Conservation (phyloP, 768 basidiomycete species). For the Sporobolomyces roseus region DNA sequence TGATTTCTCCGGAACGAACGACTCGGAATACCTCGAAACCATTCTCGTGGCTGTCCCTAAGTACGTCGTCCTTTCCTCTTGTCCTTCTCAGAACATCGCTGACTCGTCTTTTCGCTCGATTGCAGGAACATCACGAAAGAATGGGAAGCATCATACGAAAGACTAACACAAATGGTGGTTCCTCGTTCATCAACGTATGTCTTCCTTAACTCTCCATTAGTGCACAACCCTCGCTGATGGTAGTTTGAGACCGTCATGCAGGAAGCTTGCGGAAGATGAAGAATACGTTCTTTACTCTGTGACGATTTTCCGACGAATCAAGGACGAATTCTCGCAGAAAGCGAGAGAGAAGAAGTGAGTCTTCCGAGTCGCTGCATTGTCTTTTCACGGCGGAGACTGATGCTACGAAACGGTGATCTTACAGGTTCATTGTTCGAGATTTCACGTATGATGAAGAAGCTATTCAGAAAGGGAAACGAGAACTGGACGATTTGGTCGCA, state of each 20-base stretch:
- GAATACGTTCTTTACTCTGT: slow-evolving; percentile 82
- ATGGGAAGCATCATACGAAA: slow-evolving; percentile 85
- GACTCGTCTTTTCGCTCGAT: neutral
- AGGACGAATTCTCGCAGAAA: slow-evolving; percentile 88
- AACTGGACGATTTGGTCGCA: slow-evolving; percentile 68
- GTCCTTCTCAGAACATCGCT: neutral
- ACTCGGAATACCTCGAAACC: slow-evolving; percentile 92
- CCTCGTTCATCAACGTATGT: slow-evolving; percentile 82
- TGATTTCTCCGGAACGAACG: slow-evolving; percentile 62
- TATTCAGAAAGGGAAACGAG: slow-evolving; percentile 72
- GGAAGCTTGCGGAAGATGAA: slow-evolving; percentile 73
- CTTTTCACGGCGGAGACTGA: too few relatives aligned
- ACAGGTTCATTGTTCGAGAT: slow-evolving; percentile 88
- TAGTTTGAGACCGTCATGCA: slow-evolving; percentile 46
- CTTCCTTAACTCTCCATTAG: neutral
- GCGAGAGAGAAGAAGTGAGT: slow-evolving; percentile 89
- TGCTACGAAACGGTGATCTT: neutral
- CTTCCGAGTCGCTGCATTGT: neutral
- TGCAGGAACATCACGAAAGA: slow-evolving; percentile 72
- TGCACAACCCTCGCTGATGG: neutral
- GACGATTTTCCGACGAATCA: slow-evolving; percentile 81
- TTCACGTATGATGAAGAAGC: slow-evolving; percentile 83
- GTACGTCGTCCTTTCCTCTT: slow-evolving; percentile 53
- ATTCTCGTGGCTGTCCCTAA: slow-evolving; percentile 88
- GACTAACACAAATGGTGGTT: slow-evolving; percentile 80